These are phyloP conservation scores for Plasmopara halstedii DNA, from an alignment of 352 stramenopile genomes.

Conservation along the genomic window DNA sequence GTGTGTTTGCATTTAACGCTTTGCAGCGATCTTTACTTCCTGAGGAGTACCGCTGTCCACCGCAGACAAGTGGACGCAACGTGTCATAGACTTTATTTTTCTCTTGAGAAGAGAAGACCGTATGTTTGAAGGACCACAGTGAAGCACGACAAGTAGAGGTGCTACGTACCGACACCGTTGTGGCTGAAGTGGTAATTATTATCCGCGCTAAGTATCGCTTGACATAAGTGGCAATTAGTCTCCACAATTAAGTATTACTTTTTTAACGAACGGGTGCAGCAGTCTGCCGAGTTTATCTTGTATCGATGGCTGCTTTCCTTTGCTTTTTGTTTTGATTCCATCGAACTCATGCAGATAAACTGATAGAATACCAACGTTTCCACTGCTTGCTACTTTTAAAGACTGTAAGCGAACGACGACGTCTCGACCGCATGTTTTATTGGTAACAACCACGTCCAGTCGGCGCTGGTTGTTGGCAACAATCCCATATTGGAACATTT, in stretches of 20 bases:
- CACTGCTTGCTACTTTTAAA: slow-evolving; percentile 17
- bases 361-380: too few relatives aligned
- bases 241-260: too few relatives aligned
- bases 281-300: slow-evolving; percentile 17
- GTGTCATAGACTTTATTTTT: slow-evolving; percentile 42
- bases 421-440: slow-evolving; percentile 76
- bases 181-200: slow-evolving; percentile 15
- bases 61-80: slow-evolving; percentile 69
- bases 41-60: slow-evolving; percentile 77
- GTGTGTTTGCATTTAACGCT: slow-evolving; percentile 82
- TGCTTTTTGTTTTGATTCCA: neutral
- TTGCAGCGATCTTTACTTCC: slow-evolving; percentile 74
- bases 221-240: too few relatives aligned
- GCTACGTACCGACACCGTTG: too few relatives aligned
- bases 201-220: too few relatives aligned
- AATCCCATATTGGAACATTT: slow-evolving; percentile 91
- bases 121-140: too few relatives aligned
- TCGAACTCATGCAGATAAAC: too few relatives aligned
- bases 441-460: slow-evolving; percentile 89
- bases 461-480: slow-evolving; percentile 85
- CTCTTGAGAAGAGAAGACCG: slow-evolving; percentile 1
- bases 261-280: too few relatives aligned
- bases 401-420: slow-evolving; percentile 55
- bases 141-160: too few relatives aligned
- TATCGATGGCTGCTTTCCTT: slow-evolving; percentile 10